Percentiles rank a stretch among this genome's conserved stretches.
Evolutionary conservation across 352 stramenopile genomes (phyloP).

Genomic region (Vaucheria bursata): DNA sequence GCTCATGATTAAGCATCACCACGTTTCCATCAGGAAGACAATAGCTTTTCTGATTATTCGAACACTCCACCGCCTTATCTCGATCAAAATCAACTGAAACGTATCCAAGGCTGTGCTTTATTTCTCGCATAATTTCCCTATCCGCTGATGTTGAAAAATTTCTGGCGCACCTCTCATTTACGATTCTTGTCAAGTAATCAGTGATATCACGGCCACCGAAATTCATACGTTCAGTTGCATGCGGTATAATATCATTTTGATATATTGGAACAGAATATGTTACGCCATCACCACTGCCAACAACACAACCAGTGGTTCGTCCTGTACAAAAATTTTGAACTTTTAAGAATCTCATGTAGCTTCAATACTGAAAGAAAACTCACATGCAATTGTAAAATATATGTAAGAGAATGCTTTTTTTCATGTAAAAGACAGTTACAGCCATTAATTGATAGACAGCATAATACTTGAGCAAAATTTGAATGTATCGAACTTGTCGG

Average conservation of each 20-base stretch:
- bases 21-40: slow-evolving; percentile 68
- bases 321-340: no score
- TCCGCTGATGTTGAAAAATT: not conserved
- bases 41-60: slow-evolving; percentile 22
- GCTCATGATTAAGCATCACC: slow-evolving; percentile 68
- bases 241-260: not conserved
- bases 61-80: not conserved
- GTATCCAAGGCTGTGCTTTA: not conserved
- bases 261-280: slow-evolving; percentile 69
- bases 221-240: not conserved
- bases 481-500: no score
- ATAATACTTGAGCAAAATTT: no score
- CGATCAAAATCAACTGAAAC: not conserved
- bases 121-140: not conserved
- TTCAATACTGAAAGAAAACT: no score
- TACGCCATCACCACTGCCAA: slow-evolving; percentile 74
- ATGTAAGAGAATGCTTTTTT: no score
- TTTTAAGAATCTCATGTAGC: no score
- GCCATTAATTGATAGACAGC: no score
- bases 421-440: no score
- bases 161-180: not conserved
- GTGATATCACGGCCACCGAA: not conserved
- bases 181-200: not conserved
- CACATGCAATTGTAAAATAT: no score
- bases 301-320: slow-evolving; percentile 69